Conservation (phyloP, 768 basidiomycete genomes). For the Pisolithus tinctorius region DNA sequence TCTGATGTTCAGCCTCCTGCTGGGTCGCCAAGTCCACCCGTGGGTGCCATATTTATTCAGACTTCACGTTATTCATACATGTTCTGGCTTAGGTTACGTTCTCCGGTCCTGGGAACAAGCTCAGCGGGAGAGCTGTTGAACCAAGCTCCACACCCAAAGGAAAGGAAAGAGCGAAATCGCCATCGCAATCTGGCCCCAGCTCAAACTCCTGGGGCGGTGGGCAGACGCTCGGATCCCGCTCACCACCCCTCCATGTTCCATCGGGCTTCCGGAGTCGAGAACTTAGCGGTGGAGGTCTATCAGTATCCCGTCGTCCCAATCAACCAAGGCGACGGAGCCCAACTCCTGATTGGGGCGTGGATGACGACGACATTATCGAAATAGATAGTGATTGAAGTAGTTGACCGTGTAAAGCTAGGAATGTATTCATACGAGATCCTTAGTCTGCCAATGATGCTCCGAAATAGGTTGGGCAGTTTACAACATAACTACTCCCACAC, state of each 20-base stretch:
- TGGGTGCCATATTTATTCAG: conserved; percentile 14
- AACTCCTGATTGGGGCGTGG: conserved; percentile 79
- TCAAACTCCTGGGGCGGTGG: conserved; percentile 41
- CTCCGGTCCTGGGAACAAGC: conserved; percentile 57
- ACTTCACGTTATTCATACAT: neutral
- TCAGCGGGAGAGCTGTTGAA: conserved; percentile 46
- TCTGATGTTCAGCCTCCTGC: conserved; percentile 19
- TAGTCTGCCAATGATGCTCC: neutral
- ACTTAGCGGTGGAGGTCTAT: conserved; percentile 51
- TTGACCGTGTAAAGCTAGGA: conserved; percentile 30
- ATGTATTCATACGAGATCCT: conserved; percentile 3
- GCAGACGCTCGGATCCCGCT: conserved; percentile 40
- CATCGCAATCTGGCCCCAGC: conserved; percentile 24
- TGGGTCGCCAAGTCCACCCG: conserved; percentile 22
- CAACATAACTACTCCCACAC: conserved; percentile 93
- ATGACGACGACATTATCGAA: conserved; percentile 77
- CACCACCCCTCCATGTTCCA: conserved; percentile 22
- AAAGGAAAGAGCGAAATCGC: conserved; percentile 39
- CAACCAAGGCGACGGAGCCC: conserved; percentile 44
- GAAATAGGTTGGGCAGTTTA: conserved; percentile 26
- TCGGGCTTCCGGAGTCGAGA: conserved; percentile 29
- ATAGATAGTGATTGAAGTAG: conserved; percentile 67
- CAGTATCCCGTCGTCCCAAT: conserved; percentile 40
- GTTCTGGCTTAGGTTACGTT: conserved; percentile 39
- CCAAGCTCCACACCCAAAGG: conserved; percentile 43